Base-by-base conservation (phyloP, 192 early-diverging fungal species). In the Linnemannia schmuckeri region DNA sequence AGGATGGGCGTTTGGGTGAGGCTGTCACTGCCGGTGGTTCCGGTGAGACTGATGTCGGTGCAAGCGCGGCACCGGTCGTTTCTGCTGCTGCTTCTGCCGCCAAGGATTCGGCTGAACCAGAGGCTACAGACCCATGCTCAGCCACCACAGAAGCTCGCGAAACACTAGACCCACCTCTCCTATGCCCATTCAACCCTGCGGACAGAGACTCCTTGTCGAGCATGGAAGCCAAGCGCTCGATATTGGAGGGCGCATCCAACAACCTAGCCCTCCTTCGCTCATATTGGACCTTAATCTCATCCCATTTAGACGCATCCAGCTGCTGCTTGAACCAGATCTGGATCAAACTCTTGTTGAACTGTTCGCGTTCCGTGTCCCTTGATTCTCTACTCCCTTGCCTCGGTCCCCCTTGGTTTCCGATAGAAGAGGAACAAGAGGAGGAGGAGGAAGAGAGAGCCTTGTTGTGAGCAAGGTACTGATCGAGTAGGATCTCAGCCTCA, bases 291-390 rank as follows among this genome's bases (percentile, higher is more conserved):
- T 75, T 74, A n/a, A 76, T 69, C 63, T 84, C 82, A 17, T 84
- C 77, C 82, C 82, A 84, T 27, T 79, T 84, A 5, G 74, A 79
- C 1, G 82, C 68, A 35, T 84, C 82, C 44, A 74, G 30, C 42
- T 76, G 73, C 9, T 72, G 38, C 66, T 71, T 71, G 73, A 71
- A 79, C 82, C 82, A 84, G 27, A 24, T 70, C 18, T 52, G 41
- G 22, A 84, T 70, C 33, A 78, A 37, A 33, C 46, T 22, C 35
- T 33, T 77, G 71, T 47, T 57, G 27, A 69, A 24, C 7, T 49
- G 57, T 37, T 75, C 54, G n/a, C 52, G 42, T 3, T 83, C 72
- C 42, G 40, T 54, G 17, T 49, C n/a, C 1, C 10, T 33, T 33
- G 27, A 35, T n/a, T 30, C 4, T 33, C 44, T 49, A 24, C n/a